A percentile compares a stretch with the other conserved stretches of the same genome.
phyloP scores from a whole-genome alignment of 148 eudicot genomes.

The Fagopyrum homotropicum region DNA sequence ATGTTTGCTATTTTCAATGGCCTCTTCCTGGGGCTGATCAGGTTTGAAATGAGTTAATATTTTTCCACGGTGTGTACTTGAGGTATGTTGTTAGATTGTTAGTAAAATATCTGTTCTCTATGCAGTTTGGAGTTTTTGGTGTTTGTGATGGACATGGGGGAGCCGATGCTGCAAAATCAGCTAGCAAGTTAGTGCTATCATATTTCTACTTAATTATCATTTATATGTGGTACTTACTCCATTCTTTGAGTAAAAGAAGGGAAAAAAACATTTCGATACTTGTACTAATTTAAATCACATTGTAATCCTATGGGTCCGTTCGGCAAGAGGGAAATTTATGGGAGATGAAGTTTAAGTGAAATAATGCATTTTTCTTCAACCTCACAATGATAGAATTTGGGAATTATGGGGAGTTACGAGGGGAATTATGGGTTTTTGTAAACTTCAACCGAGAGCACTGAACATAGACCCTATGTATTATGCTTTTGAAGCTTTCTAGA shows the following conservation, averaged over 20 bases:
- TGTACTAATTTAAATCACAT: constrained; percentile 7
- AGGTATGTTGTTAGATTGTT: background rate
- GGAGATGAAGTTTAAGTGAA: too few relatives aligned
- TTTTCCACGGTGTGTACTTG: constrained; percentile 8
- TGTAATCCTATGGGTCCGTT: background rate
- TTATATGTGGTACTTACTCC: background rate
- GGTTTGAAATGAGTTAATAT: constrained; percentile 29
- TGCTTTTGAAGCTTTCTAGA: background rate
- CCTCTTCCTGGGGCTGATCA: constrained; percentile 75
- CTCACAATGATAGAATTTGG: too few relatives aligned
- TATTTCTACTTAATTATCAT: background rate
- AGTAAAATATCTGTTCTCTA: constrained; percentile 9
- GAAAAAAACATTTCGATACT: background rate
- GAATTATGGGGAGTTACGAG: too few relatives aligned
- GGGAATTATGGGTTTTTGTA: too few relatives aligned
- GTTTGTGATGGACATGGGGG: constrained; percentile 98
- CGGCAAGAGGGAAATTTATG: too few relatives aligned
- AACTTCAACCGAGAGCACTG: too few relatives aligned
- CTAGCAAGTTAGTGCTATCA: constrained; percentile 66
- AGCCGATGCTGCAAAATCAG: constrained; percentile 70
- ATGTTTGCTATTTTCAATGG: constrained; percentile 77
- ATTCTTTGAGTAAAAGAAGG: background rate
- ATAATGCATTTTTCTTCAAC: too few relatives aligned
- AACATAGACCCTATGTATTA: too few relatives aligned
- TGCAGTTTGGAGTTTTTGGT: constrained; percentile 94